Evolutionary conservation across 108 stramenopile genomes (phyloP).

Genomic region (Cyclotella choctawhatcheeana): DNA sequence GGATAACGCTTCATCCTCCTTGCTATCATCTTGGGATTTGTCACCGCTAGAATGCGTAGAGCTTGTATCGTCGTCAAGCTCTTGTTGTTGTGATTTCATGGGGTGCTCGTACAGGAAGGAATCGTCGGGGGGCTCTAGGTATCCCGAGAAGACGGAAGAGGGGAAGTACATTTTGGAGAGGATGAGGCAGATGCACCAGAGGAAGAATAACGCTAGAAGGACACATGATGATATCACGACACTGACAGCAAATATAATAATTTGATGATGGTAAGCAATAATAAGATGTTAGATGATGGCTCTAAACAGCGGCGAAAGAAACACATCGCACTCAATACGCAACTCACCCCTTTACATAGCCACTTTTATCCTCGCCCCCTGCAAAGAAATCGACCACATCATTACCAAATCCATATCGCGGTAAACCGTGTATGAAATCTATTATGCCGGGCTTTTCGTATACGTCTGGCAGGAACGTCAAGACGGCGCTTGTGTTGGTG

Average conservation of each 20-base stretch:
- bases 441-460: slow-evolving; percentile 17
- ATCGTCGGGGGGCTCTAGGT: slow-evolving; percentile 18
- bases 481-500: neutral
- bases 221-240: slow-evolving; percentile 33
- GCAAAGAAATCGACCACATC: slow-evolving; percentile 18
- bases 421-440: slow-evolving; percentile 25
- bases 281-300: neutral
- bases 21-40: neutral
- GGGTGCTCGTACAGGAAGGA: neutral
- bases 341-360: slow-evolving; percentile 44
- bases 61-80: slow-evolving; percentile 33
- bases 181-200: slow-evolving; percentile 25
- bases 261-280: neutral
- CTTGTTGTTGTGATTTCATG: neutral
- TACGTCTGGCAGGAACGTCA: neutral
- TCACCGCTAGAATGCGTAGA: slow-evolving; percentile 13
- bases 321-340: neutral
- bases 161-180: slow-evolving; percentile 23
- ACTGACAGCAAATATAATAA: slow-evolving; percentile 8
- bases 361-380: slow-evolving; percentile 25
- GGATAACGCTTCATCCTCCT: slow-evolving; percentile 13
- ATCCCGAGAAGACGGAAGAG: slow-evolving; percentile 25
- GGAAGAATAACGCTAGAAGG: slow-evolving; percentile 29
- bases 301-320: neutral
- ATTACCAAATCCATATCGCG: slow-evolving; percentile 31